Base-by-base conservation (phyloP, 805 yeast genomes). In the Cyberlindnera mrakii region DNA sequence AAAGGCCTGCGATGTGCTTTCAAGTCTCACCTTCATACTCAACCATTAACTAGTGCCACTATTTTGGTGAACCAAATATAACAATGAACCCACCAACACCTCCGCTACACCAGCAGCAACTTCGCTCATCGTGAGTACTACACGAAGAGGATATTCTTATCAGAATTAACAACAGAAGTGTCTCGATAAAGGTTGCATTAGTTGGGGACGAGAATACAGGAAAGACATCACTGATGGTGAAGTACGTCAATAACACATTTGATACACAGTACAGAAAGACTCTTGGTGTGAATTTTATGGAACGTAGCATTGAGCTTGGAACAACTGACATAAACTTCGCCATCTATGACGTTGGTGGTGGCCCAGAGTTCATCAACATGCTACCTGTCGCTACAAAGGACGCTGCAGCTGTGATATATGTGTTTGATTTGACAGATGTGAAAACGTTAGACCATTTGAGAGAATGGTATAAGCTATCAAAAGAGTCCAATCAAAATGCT, bases 121-220 rank as follows among this genome's bases (percentile, higher is more conserved):
- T 48, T 4, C 38, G 57, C 10, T 50, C 54, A 38, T 45, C 53
- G 60, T 53, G 34, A 38, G 57, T 50, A 15, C 18, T 14, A 20
- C 6, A 7, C 20, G 25, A 14, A 27, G 30, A 11, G 23, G 4
- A 6, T 20, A 2, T 9, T 9, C 18, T 16, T 18, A 23, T 18
- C 17, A 16, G 32, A 44, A 42, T 48, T 19, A 35, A 17, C 16
- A 20, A 20, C 16, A 9, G 10, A 37, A 58, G 62, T 7, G 85
- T 82, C 25, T 78, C 86, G 1, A 66, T 91, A 38, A 93, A 91
- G 56, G 89, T 91, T 16, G 98, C 97, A 3, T 76, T 91, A 37
- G 78, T 91, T 39, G 99, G 99, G 6, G 98, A 91, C 63, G 95
- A 96, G 2, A 95, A 88, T 57, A 89, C 90, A 6, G 99, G 99